Percentiles rank a stretch among this genome's conserved stretches.
Evolutionary conservation across 2,329 filamentous ascomycete species (phyloP).

Genomic region (Colletotrichum horii): DNA sequence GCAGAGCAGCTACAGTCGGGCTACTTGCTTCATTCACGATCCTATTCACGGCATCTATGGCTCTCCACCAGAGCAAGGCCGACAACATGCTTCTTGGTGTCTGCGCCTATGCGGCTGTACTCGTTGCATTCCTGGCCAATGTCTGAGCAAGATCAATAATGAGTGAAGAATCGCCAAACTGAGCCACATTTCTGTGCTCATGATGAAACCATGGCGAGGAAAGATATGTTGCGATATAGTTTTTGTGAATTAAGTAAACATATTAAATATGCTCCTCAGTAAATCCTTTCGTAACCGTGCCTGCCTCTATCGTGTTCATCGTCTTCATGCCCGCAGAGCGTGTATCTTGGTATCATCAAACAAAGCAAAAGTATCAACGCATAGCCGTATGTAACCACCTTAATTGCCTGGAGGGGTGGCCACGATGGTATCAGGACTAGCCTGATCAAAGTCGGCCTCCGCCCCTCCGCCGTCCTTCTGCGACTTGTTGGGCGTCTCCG

Average conservation of each 20-base stretch:
- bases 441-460: constrained; percentile 11
- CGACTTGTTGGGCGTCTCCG: constrained; percentile 12
- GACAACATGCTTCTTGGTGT: not conserved
- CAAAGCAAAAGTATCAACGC: not conserved
- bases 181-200: too few species aligned
- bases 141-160: not conserved
- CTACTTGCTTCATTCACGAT: not conserved
- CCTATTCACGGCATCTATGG: not conserved
- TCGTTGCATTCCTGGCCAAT: not conserved
- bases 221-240: too few species aligned
- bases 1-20: not conserved
- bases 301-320: not conserved
- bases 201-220: too few species aligned
- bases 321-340: not conserved
- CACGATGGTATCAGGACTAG: constrained; percentile 20
- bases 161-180: too few species aligned
- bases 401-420: constrained; percentile 8
- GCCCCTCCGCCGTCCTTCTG: not conserved
- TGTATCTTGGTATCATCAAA: constrained; percentile 8
- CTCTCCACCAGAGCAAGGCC: not conserved
- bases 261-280: not conserved
- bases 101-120: not conserved
- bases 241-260: not conserved
- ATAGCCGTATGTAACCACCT: not conserved
- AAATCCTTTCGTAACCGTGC: not conserved